phyloP scores from a whole-genome alignment of 2,329 filamentous ascomycete species.

The Colletotrichum tropicicola region DNA sequence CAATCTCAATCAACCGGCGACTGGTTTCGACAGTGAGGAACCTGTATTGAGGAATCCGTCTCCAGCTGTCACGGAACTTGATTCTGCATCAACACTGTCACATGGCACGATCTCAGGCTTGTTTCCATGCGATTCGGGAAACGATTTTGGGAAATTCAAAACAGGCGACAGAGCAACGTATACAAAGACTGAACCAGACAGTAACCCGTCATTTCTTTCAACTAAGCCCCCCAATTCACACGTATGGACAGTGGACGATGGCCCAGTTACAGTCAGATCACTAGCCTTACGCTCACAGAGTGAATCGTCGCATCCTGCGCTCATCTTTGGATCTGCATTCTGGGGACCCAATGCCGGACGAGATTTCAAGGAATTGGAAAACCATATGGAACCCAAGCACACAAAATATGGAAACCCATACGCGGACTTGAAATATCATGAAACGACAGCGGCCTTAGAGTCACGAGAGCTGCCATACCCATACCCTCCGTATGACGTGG shows the following conservation, averaged over 20 bases:
- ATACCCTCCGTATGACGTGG: too few species aligned
- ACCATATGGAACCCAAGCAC: too few species aligned
- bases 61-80: neutral
- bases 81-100: neutral
- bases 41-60: neutral
- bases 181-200: too few species aligned
- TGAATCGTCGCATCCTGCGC: neutral
- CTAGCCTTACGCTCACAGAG: neutral
- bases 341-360: neutral
- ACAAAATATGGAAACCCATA: too few species aligned
- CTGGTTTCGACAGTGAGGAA: neutral
- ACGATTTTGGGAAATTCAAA: too few species aligned
- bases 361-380: too few species aligned
- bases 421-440: too few species aligned
- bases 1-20: neutral
- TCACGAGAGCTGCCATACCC: too few species aligned
- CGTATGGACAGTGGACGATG: neutral
- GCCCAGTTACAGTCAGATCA: neutral
- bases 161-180: too few species aligned
- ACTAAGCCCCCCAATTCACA: neutral
- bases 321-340: neutral
- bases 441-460: too few species aligned
- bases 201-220: neutral
- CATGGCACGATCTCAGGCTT: too few species aligned
- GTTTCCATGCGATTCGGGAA: too few species aligned